A percentile compares a stretch with the other conserved stretches of the same genome.
phyloP scores from a whole-genome alignment of 495 filamentous ascomycete genomes.

The Hypomontagnella submonticulosa region DNA sequence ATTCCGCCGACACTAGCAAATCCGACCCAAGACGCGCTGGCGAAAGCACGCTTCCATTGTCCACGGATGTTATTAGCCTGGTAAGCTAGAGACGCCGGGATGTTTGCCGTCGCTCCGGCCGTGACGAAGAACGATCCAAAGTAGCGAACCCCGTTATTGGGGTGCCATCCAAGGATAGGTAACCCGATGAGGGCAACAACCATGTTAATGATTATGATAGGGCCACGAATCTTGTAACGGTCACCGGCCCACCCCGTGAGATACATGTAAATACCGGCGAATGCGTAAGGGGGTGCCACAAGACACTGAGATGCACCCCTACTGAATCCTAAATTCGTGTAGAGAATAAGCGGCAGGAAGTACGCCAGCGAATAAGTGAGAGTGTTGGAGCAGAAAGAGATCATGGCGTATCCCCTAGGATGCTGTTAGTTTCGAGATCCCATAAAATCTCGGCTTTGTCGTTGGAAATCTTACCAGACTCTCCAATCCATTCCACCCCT shows the following conservation, averaged over 20 bases:
- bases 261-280: constrained; percentile 68
- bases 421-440: constrained; percentile 32
- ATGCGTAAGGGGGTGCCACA: constrained; percentile 68
- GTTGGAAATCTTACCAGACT: constrained; percentile 59
- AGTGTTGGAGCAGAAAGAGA: constrained; percentile 66
- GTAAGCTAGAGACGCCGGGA: constrained; percentile 65
- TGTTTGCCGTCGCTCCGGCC: constrained; percentile 66
- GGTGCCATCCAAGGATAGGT: constrained; percentile 61
- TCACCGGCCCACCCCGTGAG: constrained; percentile 63
- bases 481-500: constrained; percentile 60
- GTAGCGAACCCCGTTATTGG: constrained; percentile 61
- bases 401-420: constrained; percentile 58
- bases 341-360: constrained; percentile 73
- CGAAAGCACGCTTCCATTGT: constrained; percentile 73
- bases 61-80: constrained; percentile 72
- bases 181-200: constrained; percentile 55
- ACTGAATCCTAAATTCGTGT: constrained; percentile 65
- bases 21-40: constrained; percentile 65
- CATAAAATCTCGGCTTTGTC: neutral
- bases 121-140: constrained; percentile 70
- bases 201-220: constrained; percentile 65
- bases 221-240: constrained; percentile 63
- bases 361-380: constrained; percentile 70
- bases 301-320: constrained; percentile 66
- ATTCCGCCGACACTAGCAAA: constrained; percentile 71